Evolutionary conservation across 1,284 basidiomycete species (phyloP).

Genomic region (Apiotrichum gamsii): DNA sequence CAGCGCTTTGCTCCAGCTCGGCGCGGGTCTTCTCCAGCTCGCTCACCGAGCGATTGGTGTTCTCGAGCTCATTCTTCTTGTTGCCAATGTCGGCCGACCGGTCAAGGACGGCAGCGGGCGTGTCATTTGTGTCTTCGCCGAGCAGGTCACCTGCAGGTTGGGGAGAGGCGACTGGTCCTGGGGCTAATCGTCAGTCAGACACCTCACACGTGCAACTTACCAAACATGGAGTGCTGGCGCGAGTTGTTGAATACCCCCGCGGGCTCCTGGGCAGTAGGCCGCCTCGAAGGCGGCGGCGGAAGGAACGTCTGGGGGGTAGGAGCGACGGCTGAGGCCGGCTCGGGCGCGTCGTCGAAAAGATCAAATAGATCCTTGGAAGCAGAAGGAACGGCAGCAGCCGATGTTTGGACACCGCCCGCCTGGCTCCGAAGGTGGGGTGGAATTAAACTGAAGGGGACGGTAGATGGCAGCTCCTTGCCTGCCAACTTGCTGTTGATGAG

Average conservation of each 20-base stretch:
- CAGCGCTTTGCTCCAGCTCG: constrained; percentile 41
- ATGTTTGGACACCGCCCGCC: background rate
- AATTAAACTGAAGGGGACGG: constrained; percentile 66
- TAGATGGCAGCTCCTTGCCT: constrained; percentile 72
- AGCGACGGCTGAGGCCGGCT: constrained; percentile 2
- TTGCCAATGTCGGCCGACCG: constrained; percentile 69
- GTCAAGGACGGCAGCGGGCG: constrained; percentile 40
- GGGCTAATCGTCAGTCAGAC: background rate
- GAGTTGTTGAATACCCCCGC: too few relatives aligned
- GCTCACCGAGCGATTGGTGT: constrained; percentile 56
- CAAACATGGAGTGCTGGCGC: constrained; percentile 1
- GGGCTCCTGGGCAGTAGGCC: constrained; percentile 1
- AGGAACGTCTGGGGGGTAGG: constrained; percentile 20
- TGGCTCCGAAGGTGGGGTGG: constrained; percentile 56
- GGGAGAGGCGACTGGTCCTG: background rate
- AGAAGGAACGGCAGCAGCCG: background rate
- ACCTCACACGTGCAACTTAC: constrained; percentile 2
- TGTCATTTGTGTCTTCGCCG: constrained; percentile 33
- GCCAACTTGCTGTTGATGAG: constrained; percentile 82
- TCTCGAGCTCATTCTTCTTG: constrained; percentile 70
- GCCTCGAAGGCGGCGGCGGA: constrained; percentile 20
- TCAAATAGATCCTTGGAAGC: constrained; percentile 45
- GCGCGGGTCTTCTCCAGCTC: constrained; percentile 37
- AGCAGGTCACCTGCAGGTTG: constrained; percentile 32
- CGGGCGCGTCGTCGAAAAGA: constrained; percentile 36